These are phyloP conservation scores for Phaeophleospora eucalypticola DNA, from an alignment of 2,329 filamentous ascomycete genomes.

Conservation along the genomic window DNA sequence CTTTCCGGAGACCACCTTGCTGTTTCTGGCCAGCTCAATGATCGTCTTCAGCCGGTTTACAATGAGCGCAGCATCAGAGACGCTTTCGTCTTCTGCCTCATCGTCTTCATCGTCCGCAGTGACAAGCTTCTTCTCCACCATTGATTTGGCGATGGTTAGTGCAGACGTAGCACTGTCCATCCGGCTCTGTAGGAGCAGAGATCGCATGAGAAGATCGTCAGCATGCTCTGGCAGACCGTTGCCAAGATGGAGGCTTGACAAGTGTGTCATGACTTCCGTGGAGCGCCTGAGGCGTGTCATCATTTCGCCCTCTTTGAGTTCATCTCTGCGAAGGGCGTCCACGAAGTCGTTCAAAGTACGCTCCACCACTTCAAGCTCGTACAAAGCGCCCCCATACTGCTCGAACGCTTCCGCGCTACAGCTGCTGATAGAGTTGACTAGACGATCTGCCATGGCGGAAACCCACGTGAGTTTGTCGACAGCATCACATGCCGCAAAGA, in stretches of 20 bases:
- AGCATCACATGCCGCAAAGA: constrained; percentile 75
- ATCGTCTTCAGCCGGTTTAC: constrained; percentile 66
- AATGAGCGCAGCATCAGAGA: constrained; percentile 53
- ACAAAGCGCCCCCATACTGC: constrained; percentile 71
- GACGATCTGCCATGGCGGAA: constrained; percentile 74
- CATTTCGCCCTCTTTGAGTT: constrained; percentile 79
- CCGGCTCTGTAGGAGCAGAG: constrained; percentile 71
- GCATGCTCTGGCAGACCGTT: constrained; percentile 68
- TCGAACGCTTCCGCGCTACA: constrained; percentile 76
- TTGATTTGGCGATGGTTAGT: constrained; percentile 58
- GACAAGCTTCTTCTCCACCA: constrained; percentile 65
- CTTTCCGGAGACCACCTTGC: constrained; percentile 79
- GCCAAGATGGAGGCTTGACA: constrained; percentile 74
- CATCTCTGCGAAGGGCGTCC: constrained; percentile 75
- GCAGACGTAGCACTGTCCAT: constrained; percentile 72
- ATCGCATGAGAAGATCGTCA: constrained; percentile 73
- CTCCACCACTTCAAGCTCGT: constrained; percentile 89
- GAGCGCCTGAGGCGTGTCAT: constrained; percentile 74
- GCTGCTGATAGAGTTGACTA: constrained; percentile 72
- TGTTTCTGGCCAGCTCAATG: constrained; percentile 70
- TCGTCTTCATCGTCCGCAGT: constrained; percentile 35
- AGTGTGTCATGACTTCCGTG: constrained; percentile 80
- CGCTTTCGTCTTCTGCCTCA: constrained; percentile 58
- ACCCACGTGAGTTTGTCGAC: constrained; percentile 85
- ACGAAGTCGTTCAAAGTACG: constrained; percentile 84